Evolutionary conservation across 2,329 filamentous ascomycete species (phyloP).

Genomic region (Aspergillus aculeatinus): DNA sequence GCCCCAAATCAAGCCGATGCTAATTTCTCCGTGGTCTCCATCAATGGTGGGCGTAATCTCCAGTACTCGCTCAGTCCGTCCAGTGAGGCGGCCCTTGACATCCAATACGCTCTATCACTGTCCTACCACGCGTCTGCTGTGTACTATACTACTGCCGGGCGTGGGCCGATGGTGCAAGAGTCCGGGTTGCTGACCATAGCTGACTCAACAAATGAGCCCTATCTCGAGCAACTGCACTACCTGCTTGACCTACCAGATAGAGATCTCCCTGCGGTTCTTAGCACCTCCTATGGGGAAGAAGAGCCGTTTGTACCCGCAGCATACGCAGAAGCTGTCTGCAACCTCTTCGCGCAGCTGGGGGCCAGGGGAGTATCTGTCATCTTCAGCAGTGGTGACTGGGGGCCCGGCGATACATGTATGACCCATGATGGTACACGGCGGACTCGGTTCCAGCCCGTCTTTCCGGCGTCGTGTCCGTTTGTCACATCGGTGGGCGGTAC

Average conservation of each 20-base stretch:
- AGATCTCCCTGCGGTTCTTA: conserved; percentile 62
- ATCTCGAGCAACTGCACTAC: conserved; percentile 62
- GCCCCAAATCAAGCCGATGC: conserved; percentile 52
- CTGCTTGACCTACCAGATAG: conserved; percentile 55
- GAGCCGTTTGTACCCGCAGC: conserved; percentile 61
- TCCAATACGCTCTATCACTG: conserved; percentile 60
- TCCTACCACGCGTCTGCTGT: conserved; percentile 55
- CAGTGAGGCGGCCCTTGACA: conserved; percentile 63
- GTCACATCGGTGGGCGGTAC: conserved; percentile 65
- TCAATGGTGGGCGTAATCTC: conserved; percentile 57
- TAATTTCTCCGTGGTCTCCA: conserved; percentile 58
- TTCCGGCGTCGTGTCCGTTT: conserved; percentile 61
- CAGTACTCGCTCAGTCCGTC: conserved; percentile 46
- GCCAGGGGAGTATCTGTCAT: conserved; percentile 67
- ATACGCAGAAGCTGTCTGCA: conserved; percentile 63
- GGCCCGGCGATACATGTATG: conserved; percentile 56
- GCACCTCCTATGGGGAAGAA: conserved; percentile 69
- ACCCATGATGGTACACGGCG: conserved; percentile 56
- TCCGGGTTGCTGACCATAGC: conserved; percentile 39
- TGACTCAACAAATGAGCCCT: conserved; percentile 63
- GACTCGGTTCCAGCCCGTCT: conserved; percentile 54
- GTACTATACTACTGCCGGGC: conserved; percentile 61
- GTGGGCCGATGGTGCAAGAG: conserved; percentile 53
- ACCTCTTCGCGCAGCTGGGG: conserved; percentile 63
- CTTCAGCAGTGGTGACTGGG: conserved; percentile 62